Evolutionary conservation across 768 basidiomycete species (phyloP).

Genomic region (Xerocomus potaroensis): DNA sequence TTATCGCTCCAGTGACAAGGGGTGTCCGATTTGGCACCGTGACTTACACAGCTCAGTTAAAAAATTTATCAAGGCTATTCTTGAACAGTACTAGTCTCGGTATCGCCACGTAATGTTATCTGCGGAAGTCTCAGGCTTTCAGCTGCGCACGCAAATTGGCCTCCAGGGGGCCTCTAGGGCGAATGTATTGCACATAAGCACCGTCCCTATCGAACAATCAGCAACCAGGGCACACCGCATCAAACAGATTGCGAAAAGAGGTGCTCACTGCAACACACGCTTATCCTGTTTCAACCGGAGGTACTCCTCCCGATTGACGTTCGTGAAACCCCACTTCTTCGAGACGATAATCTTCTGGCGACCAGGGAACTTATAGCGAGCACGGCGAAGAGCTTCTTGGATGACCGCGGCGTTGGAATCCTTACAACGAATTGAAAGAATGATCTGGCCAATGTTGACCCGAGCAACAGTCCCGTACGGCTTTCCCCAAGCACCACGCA

Average conservation of each 20-base stretch:
- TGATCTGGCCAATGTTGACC: constrained; percentile 96
- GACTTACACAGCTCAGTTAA: constrained; percentile 8
- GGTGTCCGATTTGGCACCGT: not conserved
- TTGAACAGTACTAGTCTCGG: constrained; percentile 13
- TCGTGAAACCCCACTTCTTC: constrained; percentile 99
- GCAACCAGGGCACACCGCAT: no score
- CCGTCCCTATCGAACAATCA: constrained; percentile 53
- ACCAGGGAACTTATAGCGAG: constrained; percentile 99
- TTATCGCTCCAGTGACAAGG: not conserved
- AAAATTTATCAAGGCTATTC: constrained; percentile 20
- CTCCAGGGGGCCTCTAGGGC: constrained; percentile 82
- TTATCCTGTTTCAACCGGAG: constrained; percentile 84
- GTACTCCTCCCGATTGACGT: constrained; percentile 88
- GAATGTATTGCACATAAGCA: constrained; percentile 92
- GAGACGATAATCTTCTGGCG: constrained; percentile 96
- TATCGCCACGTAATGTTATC: constrained; percentile 7
- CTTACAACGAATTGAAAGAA: constrained; percentile 88
- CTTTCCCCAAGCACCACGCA: constrained; percentile 99
- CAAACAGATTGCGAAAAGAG: not conserved
- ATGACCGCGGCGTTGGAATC: constrained; percentile 83
- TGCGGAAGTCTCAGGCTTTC: constrained; percentile 47
- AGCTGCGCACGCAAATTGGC: constrained; percentile 82
- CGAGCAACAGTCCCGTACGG: constrained; percentile 95
- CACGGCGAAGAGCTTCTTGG: constrained; percentile 95
- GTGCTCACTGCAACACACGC: constrained; percentile 78